Evolutionary conservation across 495 filamentous ascomycete genomes (phyloP), one percentile per base, ranked within the genome.

Genomic region (Lichenothelia convexa): DNA sequence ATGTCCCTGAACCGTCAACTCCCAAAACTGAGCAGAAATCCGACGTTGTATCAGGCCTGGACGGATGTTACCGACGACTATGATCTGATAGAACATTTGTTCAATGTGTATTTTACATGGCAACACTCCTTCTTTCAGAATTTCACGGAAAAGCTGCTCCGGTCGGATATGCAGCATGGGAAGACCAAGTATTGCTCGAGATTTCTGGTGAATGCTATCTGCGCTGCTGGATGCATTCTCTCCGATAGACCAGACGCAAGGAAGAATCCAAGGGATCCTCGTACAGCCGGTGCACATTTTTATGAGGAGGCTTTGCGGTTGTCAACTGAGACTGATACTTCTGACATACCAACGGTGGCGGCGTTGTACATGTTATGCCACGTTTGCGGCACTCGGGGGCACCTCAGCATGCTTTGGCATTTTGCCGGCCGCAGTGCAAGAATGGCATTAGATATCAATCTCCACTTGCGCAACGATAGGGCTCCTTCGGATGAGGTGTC

Each of bases 71-170:
- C 65, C 0, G 54, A 54, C 18, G 63, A 68, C 38, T 48, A 54
- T 21, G 65, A 63, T 21, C 47, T 72, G 29, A 66, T 72, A 5
- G 68, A 65, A 12, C 59, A 66, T 54, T 51, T 70, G 7, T 45
- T 72, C 1, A 64, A 61, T 18, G 35, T 65, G 2, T 72, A 66
- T 44, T 70, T 72, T 49, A 59, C 62, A 4, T 70, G 65, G 65
- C 61, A 68, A 43, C 65, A 66, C 42, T 58, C 63, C n/a, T 64
- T 67, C 18, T 51, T 59, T 49, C 46, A 53, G 5, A 60, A 61
- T 45, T 40, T 71, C 32, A 64, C 68, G 27, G 47, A 53, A 18
- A 56, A 58, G 23, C 56, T 68, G 11, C 68, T 71, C 45, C 36
- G 69, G 11, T 47, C 43, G 13, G 59, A 70, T 47, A 67, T 70